Evolutionary conservation across 306 rosid genomes (phyloP).

Genomic region (Mucuna pruriens): DNA sequence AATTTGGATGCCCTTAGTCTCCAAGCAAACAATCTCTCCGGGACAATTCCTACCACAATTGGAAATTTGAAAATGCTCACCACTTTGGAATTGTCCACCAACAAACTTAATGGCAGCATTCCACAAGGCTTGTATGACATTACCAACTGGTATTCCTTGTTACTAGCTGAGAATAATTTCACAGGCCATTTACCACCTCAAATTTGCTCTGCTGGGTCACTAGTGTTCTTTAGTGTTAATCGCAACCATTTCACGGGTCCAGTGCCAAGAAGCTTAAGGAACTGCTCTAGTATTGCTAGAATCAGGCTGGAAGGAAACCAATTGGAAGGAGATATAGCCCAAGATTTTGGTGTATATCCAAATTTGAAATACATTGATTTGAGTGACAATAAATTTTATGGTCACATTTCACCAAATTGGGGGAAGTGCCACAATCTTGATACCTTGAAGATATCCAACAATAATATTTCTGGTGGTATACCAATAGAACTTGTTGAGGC

Average conservation of each 20-base stretch:
- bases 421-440: constrained; percentile 26
- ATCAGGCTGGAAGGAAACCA: constrained; percentile 41
- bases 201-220: constrained; percentile 30
- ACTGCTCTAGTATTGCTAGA: constrained; percentile 35
- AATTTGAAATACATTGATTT: constrained; percentile 32
- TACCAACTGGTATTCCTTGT: not conserved
- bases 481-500: constrained; percentile 30
- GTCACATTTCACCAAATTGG: constrained; percentile 44
- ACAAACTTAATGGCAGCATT: constrained; percentile 39
- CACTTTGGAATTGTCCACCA: not conserved
- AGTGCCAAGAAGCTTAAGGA: constrained; percentile 41
- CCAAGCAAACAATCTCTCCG: constrained; percentile 36
- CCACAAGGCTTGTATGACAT: constrained; percentile 25
- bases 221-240: not conserved
- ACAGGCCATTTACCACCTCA: constrained; percentile 40
- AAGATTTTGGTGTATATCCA: constrained; percentile 47
- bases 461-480: constrained; percentile 44
- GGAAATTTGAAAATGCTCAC: constrained; percentile 38
- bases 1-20: constrained; percentile 8
- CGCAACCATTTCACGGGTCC: constrained; percentile 38
- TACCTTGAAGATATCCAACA: constrained; percentile 21
- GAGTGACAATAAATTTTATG: constrained; percentile 44
- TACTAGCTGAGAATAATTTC: constrained; percentile 25
- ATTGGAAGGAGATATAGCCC: constrained; percentile 45
- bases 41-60: constrained; percentile 39